Percentiles rank a stretch among this genome's conserved stretches.
Conservation (phyloP, 148 eudicot species). For the Rhododendron ferrugineum region DNA sequence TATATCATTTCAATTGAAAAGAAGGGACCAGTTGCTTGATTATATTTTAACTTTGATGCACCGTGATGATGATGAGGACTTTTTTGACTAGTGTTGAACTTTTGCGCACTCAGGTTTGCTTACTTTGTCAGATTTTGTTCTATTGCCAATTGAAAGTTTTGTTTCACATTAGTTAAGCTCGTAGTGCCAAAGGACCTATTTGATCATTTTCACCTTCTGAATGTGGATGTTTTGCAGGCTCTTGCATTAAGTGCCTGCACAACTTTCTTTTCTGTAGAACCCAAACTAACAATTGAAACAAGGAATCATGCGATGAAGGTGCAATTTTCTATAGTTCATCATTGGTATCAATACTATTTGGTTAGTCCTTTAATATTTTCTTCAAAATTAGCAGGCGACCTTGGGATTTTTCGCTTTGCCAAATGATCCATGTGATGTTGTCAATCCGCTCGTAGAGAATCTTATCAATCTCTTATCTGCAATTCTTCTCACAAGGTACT, state of each 20-base stretch:
- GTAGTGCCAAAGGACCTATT: not conserved
- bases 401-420: constrained; percentile 88
- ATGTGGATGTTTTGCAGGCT: constrained; percentile 44
- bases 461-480: constrained; percentile 81
- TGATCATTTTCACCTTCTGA: constrained; percentile 4
- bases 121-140: not conserved
- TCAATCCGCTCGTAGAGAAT: constrained; percentile 71
- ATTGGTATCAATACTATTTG: not conserved
- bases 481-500: constrained; percentile 81
- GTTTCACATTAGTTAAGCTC: not conserved
- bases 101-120: constrained; percentile 70
- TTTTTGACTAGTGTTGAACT: constrained; percentile 61
- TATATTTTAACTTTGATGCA: constrained; percentile 95
- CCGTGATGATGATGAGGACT: constrained; percentile 73
- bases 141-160: not conserved
- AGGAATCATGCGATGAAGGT: constrained; percentile 91
- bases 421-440: constrained; percentile 72
- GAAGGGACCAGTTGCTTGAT: constrained; percentile 82
- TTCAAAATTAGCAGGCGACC: constrained; percentile 60
- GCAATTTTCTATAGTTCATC: constrained; percentile 3
- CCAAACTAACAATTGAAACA: constrained; percentile 76
- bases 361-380: not conserved
- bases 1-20: constrained; percentile 80
- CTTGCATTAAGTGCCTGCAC: constrained; percentile 98
- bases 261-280: constrained; percentile 97